Conservation (phyloP, 139 green algal genomes). For the Chlamydomonas incerta region DNA sequence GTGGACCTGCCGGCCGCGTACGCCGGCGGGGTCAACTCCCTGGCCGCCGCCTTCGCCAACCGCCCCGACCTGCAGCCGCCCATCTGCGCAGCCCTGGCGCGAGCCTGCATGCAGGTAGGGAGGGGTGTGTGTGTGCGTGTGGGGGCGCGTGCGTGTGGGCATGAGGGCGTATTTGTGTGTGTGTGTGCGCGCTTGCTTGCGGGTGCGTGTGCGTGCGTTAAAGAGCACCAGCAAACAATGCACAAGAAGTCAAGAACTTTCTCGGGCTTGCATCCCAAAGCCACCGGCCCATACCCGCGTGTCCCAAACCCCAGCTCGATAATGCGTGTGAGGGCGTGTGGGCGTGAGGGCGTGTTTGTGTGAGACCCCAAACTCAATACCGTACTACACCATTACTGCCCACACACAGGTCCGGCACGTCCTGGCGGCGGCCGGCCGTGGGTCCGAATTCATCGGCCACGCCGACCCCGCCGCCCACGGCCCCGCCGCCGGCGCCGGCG, state of each 20-base stretch:
- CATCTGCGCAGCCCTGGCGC: constrained; percentile 72
- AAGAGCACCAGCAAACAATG: no score
- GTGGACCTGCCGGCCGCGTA: constrained; percentile 67
- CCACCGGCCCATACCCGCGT: no score
- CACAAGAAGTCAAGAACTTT: no score
- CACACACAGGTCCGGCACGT: constrained; percentile 45
- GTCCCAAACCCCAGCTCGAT: no score
- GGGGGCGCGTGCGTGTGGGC: not conserved
- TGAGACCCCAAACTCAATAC: no score
- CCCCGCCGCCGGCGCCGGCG: not conserved
- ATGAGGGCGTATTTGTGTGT: not conserved
- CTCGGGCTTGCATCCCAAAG: no score
- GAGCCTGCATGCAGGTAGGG: constrained; percentile 52
- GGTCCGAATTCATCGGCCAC: constrained; percentile 38
- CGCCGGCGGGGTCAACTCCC: constrained; percentile 26
- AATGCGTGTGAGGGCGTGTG: no score
- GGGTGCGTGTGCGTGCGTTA: no score
- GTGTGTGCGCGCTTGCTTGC: no score
- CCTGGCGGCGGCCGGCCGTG: constrained; percentile 2
- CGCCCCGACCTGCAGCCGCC: constrained; percentile 71
- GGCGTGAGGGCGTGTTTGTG: no score
- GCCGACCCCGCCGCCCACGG: constrained; percentile 33
- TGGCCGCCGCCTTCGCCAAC: constrained; percentile 77
- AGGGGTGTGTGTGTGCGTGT: not conserved
- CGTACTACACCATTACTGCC: no score